Percentiles rank a stretch among this genome's conserved stretches.
Conservation (phyloP, 2,329 filamentous ascomycete species). For the Raffaelea deltoideospora region DNA sequence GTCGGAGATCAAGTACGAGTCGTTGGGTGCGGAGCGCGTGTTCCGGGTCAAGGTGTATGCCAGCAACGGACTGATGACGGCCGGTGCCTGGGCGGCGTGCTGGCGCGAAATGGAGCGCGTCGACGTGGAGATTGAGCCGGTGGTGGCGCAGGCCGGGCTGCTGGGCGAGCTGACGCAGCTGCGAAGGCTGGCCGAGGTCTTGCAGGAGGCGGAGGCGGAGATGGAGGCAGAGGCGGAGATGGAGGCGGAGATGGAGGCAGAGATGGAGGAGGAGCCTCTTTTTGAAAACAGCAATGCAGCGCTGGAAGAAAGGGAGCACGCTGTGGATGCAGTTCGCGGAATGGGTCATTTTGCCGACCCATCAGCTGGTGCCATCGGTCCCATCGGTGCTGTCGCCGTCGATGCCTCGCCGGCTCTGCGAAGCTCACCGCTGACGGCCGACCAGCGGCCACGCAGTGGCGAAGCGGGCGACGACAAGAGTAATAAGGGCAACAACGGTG, state of each 20-base stretch:
- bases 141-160: constrained; percentile 39
- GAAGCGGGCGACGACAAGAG: too few relatives aligned
- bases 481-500: too few relatives aligned
- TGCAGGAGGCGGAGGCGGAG: constrained; percentile 16
- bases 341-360: too few relatives aligned
- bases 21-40: constrained; percentile 36
- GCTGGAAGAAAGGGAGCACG: too few relatives aligned
- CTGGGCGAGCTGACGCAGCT: constrained; percentile 38
- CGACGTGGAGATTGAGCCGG: constrained; percentile 77
- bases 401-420: too few relatives aligned
- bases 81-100: constrained; percentile 81
- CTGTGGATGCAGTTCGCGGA: too few relatives aligned
- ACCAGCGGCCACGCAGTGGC: too few relatives aligned
- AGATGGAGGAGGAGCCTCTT: neutral
- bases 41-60: constrained; percentile 84
- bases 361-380: too few relatives aligned
- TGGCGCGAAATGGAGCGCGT: constrained; percentile 99
- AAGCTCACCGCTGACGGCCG: too few relatives aligned
- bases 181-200: constrained; percentile 23
- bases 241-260: constrained; percentile 10
- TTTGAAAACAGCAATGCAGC: too few relatives aligned
- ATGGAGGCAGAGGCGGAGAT: constrained; percentile 19
- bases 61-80: constrained; percentile 84
- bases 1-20: constrained; percentile 38
- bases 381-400: too few relatives aligned